Base-by-base conservation (phyloP, 306 rosid species). In the Acmispon strigosus region DNA sequence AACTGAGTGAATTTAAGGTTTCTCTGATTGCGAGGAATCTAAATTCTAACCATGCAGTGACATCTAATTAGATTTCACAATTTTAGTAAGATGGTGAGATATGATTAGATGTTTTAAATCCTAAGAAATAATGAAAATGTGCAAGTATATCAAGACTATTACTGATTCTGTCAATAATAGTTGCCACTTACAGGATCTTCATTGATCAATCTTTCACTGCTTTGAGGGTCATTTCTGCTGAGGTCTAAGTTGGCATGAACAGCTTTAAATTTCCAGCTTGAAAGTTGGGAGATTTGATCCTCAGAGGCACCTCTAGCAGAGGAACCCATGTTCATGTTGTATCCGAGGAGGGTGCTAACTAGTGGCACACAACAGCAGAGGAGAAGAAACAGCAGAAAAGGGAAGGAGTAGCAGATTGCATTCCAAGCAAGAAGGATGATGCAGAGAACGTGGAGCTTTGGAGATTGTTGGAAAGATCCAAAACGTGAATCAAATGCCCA, bases 371-470 rank as follows among this genome's bases (percentile, higher is more conserved):
- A 86, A 74, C 98, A 93, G 49, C 98, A 93, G 2, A 93, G 78
- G 7, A 93, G 75, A 56, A 93, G 76, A 54, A 93, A 93, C 48
- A 93, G 66, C 0, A 93, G 86, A 80, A 93, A 90, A 29, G 98
- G 98, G 75, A 90, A 94, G 0, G 98, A 94, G 88, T 94, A 94
- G 78, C 89, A 65, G 17, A 90, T 76, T 32, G 97, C 98, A 80
- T 94, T 94, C 97, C 97, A 94, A 64, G 85, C 79, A 19, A 94
- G 90, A 2, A 94, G 81, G 43, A 84, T 60, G 66, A 90, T 66
- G 73, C 97, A 87, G 10, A 94, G 85, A 8, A 90, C 69, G 11
- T 87, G 84, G 20, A 94, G 95, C 62, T 82, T 94, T 6, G 96
- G 98, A 4, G 98, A 92, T 20, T 74, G 74, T n/a, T 76, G 70